phyloP scores from a whole-genome alignment of 2,329 filamentous ascomycete species.

The Ploettnerulaceae sp. region DNA sequence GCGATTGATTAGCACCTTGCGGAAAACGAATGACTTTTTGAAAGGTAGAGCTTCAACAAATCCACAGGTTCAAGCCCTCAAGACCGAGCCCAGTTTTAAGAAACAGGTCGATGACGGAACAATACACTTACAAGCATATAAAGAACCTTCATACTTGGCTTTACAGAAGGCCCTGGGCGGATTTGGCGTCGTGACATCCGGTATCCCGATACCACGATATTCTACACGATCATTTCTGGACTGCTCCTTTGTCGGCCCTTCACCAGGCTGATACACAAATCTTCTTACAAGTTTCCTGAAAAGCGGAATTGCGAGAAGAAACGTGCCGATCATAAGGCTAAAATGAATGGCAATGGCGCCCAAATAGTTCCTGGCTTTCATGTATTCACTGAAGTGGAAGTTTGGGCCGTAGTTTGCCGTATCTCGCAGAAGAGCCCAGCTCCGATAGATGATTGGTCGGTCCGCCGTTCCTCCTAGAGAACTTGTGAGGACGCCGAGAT shows the following conservation, averaged over 20 bases:
- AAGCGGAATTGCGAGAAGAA: constrained; percentile 36
- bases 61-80: neutral
- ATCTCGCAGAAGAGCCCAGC: constrained; percentile 53
- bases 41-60: no score
- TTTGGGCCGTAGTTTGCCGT: constrained; percentile 54
- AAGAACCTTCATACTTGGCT: constrained; percentile 52
- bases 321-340: constrained; percentile 39
- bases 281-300: constrained; percentile 41
- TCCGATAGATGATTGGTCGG: constrained; percentile 51
- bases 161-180: constrained; percentile 44
- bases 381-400: constrained; percentile 54
- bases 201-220: constrained; percentile 59
- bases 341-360: constrained; percentile 48
- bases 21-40: neutral
- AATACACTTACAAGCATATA: constrained; percentile 57
- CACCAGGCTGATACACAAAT: constrained; percentile 48
- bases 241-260: constrained; percentile 49
- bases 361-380: constrained; percentile 46
- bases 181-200: constrained; percentile 44
- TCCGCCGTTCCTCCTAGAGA: constrained; percentile 48
- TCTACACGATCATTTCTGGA: constrained; percentile 56
- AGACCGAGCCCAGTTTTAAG: neutral
- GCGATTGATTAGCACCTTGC: neutral
- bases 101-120: neutral
- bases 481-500: constrained; percentile 52